phyloP scores from a whole-genome alignment of 768 basidiomycete genomes.

The Postia placenta region DNA sequence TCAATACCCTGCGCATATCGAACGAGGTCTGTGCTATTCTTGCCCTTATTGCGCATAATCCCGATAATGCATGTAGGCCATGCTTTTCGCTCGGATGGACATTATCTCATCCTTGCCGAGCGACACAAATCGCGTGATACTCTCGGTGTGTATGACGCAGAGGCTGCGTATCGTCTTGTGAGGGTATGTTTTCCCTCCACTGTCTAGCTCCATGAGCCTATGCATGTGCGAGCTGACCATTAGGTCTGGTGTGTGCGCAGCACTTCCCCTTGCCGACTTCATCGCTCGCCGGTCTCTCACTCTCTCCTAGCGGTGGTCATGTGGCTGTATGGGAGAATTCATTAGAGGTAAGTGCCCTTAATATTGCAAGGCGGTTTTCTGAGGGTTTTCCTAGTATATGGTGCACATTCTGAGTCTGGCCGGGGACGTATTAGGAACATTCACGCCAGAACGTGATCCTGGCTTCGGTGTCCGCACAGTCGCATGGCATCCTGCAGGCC shows the following conservation, averaged over 20 bases:
- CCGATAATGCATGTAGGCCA: slow-evolving; percentile 42
- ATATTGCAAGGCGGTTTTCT: background rate
- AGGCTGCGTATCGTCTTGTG: slow-evolving; percentile 63
- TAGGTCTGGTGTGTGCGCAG: slow-evolving; percentile 32
- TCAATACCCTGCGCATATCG: slow-evolving; percentile 78
- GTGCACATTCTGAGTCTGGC: slow-evolving; percentile 62
- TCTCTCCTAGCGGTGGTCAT: slow-evolving; percentile 74
- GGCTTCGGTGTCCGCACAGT: slow-evolving; percentile 77
- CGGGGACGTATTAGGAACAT: slow-evolving; percentile 58
- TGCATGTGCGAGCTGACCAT: background rate
- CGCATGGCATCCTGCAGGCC: slow-evolving; percentile 82
- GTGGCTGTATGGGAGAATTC: slow-evolving; percentile 82
- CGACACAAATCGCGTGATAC: slow-evolving; percentile 88
- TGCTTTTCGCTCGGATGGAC: slow-evolving; percentile 72
- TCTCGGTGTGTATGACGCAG: slow-evolving; percentile 75
- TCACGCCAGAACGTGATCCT: slow-evolving; percentile 69
- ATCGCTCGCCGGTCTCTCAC: slow-evolving; percentile 59
- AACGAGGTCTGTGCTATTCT: slow-evolving; percentile 47
- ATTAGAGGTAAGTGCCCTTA: slow-evolving; percentile 50
- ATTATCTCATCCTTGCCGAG: slow-evolving; percentile 83
- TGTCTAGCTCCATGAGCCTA: background rate
- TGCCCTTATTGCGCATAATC: background rate
- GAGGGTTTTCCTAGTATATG: slow-evolving; percentile 52
- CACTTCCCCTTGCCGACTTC: slow-evolving; percentile 79
- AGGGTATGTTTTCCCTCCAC: slow-evolving; percentile 36